Evolutionary conservation across 2,329 filamentous ascomycete genomes (phyloP), one percentile per base, ranked within the genome.

Genomic region (Exophiala viscosa): DNA sequence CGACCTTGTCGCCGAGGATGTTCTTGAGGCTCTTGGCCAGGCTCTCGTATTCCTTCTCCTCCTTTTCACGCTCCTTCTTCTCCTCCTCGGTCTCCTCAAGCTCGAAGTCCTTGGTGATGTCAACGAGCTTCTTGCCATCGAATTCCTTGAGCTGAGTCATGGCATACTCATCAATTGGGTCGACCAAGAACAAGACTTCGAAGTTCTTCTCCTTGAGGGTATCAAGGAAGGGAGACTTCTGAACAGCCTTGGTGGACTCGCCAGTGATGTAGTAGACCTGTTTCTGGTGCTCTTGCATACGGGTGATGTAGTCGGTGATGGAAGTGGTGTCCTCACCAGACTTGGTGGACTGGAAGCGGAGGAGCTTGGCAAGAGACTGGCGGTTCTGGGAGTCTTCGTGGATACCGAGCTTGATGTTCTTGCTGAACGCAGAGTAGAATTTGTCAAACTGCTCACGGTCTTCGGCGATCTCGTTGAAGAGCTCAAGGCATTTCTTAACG

Each of bases 261-360:
- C 93, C 93, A 61, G 93, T 99, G 83, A 99, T 99, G 89, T 97
- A 99, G 87, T 99, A 99, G 78, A 99, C 90, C 80, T 99, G 91
- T 87, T 97, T 96, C 86, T 99, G 93, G 83, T 97, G 92, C 83
- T 97, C 92, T 57, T 90, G 87, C 93, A 99, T 99, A 79, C 93
- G 93, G 64, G 93, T 96, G 74, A 97, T 82, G 77, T 99, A 99
- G 87, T 99, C 93, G 59, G 86, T 74, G 72, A 99, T 88, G 50
- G 93, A 99, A 66, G 92, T 97, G 70, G 81, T 77, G 81, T 99
- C 93, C 67, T 96, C 92, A 64, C 89, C 91, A 75, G 92, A 95
- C 86, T 96, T 97, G 82, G 93, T 99, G 57, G 92, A 96, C 85
- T 88, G 87, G 87, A 91, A 99, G 75, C 93, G 90, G 70, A 99